Evolutionary conservation across 768 basidiomycete species (phyloP), one percentile per base, ranked within the genome.

Genomic region (Russula vinacea): DNA sequence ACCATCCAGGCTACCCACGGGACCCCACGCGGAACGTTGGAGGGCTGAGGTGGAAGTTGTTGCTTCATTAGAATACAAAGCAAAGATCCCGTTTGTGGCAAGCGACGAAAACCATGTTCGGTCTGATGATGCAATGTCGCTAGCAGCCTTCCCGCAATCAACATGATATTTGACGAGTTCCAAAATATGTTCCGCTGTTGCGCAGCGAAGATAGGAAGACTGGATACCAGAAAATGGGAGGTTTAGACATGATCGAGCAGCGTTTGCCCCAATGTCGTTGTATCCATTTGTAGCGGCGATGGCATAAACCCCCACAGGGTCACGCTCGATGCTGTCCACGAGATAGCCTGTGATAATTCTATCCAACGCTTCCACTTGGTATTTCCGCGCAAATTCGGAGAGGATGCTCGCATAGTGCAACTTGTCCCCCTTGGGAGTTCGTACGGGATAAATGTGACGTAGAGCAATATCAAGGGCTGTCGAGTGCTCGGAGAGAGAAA

Each of bases 251-350:
- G 24, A 42, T 26, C 26, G 32, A 8, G 61, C 47, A 8, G 67
- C 67, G 19, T 53, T 32, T 24, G 6, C 11, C 9, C 39, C 60
- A 2, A 58, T 39, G 26, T 29, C 33, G n/a, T 24, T 17, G 24
- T 35, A 45, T 40, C 35, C 67, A 6, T 58, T 60, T 2, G 37
- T 35, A 10, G 39, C 29, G 2, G 60, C 64, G 26, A 66, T 39
- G 24, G 53, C 60, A 42, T 62, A 66, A 49, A 60, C 67, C 22
- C 61, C 65, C 14, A 59, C 60, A 7, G 61, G 65, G 40, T 68
- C 65, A 11, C 3, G 10, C n/a, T 67, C 53, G n/a, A 62, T 26
- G 14, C 19, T n/a, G 22, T 42, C 47, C 11, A 10, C 29, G 49
- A 68, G 65, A 42, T 29, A 56, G 4, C 17, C 26, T 5, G 6